These are phyloP conservation scores for Scedosporium dehoogii DNA, from an alignment of 2,329 filamentous ascomycete genomes.

Conservation along the genomic window DNA sequence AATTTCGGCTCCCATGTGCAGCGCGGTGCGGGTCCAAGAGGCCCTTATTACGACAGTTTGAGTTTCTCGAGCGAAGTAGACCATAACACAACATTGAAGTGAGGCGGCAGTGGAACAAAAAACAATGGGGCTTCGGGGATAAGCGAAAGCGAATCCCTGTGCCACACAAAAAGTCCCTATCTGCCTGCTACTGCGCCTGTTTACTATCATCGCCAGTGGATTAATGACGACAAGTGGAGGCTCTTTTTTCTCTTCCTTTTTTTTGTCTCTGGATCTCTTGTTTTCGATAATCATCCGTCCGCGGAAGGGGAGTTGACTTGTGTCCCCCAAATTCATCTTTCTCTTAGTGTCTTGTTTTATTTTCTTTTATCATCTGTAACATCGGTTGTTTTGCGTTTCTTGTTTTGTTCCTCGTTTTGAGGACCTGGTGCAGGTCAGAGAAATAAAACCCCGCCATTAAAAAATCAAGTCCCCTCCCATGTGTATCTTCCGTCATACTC, in stretches of 20 bases:
- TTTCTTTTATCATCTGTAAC: conserved; percentile 18
- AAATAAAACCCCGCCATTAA: not conserved
- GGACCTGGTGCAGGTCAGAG: not conserved
- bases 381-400: conserved; percentile 3
- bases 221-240: too few species aligned
- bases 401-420: not conserved
- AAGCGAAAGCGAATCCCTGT: too few species aligned
- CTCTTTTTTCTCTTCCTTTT: not conserved
- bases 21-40: too few species aligned
- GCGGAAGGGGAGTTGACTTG: not conserved
- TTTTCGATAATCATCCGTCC: not conserved
- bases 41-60: too few species aligned
- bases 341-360: conserved; percentile 11
- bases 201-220: too few species aligned
- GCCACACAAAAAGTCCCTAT: too few species aligned
- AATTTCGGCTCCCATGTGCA: too few species aligned
- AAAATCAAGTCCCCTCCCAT: not conserved
- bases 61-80: too few species aligned
- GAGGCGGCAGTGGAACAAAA: too few species aligned
- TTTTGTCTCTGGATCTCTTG: not conserved
- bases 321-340: conserved; percentile 11
- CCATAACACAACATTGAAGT: too few species aligned
- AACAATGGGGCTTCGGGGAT: too few species aligned
- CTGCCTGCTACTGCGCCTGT: too few species aligned
- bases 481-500: not conserved